Evolutionary conservation across 2,329 filamentous ascomycete genomes (phyloP), one percentile per base, ranked within the genome.

Genomic region (Aspergillus udagawae): DNA sequence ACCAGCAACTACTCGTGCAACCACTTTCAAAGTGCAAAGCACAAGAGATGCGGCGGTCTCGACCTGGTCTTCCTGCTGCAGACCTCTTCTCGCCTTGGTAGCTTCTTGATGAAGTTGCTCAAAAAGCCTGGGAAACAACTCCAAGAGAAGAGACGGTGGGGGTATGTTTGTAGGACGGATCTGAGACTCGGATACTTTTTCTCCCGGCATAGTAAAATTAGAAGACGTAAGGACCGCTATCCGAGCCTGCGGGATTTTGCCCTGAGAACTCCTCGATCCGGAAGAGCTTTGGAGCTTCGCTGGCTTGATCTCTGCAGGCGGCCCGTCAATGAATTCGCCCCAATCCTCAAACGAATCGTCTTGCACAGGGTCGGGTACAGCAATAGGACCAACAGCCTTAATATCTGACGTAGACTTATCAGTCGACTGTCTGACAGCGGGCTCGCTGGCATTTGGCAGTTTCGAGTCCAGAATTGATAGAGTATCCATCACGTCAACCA

Each of bases 91-190:
- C 2, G 86, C 84, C 63, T 85, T 84, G 71, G 91, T 87, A 1
- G 93, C 79, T 23, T 80, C 79, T 20, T 82, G 76, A 60, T 87
- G 83, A 4, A 87, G 86, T 28, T 87, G 79, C 21, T 83, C 80
- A 59, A 96, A 84, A 4, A 95, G 77, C 7, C 83, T 79, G 0
- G 90, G 86, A 63, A 96, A 91, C 7, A 91, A 74, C 8, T 89
- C 86, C 23, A 97, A 81, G 14, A 97, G 79, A 21, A 96, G 82
- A 0, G 90, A 90, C 1, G 93, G 93, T 4, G 93, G 93, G 9
- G 93, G 93, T 7, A 97, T 86, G 68, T 96, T 97, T 20, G 86
- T 91, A 4, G 92, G 92, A 5, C 91, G 89, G 51, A 76, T 65
- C 53, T 67, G 60, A 44, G 60, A 41, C 25, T 61, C 27, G n/a